phyloP scores from a whole-genome alignment of 768 basidiomycete genomes.

The Podaxis rugospora region DNA sequence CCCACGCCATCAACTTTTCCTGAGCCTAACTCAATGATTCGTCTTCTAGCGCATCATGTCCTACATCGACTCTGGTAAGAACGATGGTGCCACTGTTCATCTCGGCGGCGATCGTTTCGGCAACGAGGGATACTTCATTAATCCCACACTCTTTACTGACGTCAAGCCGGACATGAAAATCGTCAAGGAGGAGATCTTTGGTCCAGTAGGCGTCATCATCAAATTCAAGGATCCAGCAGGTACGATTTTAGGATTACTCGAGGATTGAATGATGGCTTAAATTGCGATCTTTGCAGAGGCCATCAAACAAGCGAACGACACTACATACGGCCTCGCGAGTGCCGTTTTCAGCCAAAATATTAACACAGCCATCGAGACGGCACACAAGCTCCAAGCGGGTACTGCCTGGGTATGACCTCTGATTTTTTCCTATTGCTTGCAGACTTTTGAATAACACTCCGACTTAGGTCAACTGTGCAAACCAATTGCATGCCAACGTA shows the following conservation, averaged over 20 bases:
- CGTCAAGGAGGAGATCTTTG: conserved; percentile 68
- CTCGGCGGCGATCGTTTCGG: conserved; percentile 59
- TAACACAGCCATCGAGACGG: conserved; percentile 66
- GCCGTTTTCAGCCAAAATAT: conserved; percentile 83
- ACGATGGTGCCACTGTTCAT: conserved; percentile 62
- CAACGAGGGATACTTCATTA: conserved; percentile 62
- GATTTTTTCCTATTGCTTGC: not conserved
- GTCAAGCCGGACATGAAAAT: conserved; percentile 63
- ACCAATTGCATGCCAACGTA: conserved; percentile 47
- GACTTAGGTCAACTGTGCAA: conserved; percentile 43
- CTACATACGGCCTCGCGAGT: conserved; percentile 81
- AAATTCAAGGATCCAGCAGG: conserved; percentile 50
- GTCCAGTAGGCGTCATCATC: conserved; percentile 67
- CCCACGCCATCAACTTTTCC: not conserved
- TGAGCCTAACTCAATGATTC: not conserved
- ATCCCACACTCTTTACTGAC: conserved; percentile 68
- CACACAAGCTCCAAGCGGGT: conserved; percentile 76
- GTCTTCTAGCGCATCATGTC: conserved; percentile 55
- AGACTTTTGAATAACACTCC: not conserved
- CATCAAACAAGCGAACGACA: conserved; percentile 77
- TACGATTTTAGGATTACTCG: not conserved
- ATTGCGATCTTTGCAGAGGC: conserved; percentile 46
- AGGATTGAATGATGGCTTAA: not conserved
- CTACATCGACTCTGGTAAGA: conserved; percentile 72
- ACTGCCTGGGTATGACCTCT: conserved; percentile 57